Evolutionary conservation across 1,284 basidiomycete genomes (phyloP).

Genomic region (Erythrobasidium hasegawianum): DNA sequence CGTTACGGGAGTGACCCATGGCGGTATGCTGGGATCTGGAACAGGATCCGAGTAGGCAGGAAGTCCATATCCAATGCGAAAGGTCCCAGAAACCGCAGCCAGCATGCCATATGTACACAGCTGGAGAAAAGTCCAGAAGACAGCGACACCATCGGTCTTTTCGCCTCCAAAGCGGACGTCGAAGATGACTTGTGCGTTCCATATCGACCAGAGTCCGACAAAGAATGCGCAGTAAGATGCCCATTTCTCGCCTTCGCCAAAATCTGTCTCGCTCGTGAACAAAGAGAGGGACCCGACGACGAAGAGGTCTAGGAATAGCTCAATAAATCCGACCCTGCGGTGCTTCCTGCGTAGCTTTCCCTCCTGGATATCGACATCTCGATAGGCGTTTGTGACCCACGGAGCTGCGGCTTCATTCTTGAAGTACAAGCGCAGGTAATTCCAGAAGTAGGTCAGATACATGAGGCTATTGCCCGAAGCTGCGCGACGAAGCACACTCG

Average conservation of each 20-base stretch:
- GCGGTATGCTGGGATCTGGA: background rate
- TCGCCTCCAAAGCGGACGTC: conserved; percentile 22
- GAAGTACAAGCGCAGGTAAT: too few species aligned
- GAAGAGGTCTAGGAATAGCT: conserved; percentile 32
- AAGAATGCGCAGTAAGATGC: conserved; percentile 30
- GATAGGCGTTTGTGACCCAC: too few species aligned
- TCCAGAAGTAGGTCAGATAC: too few species aligned
- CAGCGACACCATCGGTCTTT: conserved; percentile 11
- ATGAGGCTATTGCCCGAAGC: too few species aligned
- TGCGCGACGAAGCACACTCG: too few species aligned
- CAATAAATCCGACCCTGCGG: conserved; percentile 20
- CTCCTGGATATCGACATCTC: too few species aligned
- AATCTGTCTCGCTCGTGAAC: conserved; percentile 17
- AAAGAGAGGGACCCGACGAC: conserved; percentile 18
- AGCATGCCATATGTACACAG: conserved; percentile 27
- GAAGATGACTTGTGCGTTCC: conserved; percentile 24
- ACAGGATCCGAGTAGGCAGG: conserved; percentile 4
- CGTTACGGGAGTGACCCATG: conserved; percentile 2
- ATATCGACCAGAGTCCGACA: conserved; percentile 25
- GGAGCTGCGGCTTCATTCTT: too few species aligned
- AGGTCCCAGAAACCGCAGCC: conserved; percentile 17
- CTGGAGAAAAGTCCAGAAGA: conserved; percentile 15
- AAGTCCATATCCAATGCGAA: conserved; percentile 6
- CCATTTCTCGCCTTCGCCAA: background rate
- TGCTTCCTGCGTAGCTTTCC: background rate